Evolutionary conservation across 768 basidiomycete species (phyloP).

Genomic region (Butyriboletus loyo): DNA sequence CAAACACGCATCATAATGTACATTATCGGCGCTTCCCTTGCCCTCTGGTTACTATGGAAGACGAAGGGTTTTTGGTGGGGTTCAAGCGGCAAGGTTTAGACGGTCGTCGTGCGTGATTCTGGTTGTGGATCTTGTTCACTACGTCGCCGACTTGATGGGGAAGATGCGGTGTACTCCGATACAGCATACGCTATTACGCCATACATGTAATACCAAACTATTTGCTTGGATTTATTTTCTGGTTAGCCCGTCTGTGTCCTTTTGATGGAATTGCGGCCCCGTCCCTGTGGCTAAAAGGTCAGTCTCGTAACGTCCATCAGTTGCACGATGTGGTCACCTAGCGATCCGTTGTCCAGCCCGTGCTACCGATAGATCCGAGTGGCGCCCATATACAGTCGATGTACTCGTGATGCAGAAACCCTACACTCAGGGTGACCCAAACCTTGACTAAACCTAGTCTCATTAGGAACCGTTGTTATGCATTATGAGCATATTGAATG

Average conservation of each 20-base stretch:
- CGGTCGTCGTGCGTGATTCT: slow-evolving; percentile 14
- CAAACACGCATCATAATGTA: slow-evolving; percentile 66
- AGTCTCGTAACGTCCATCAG: neutral
- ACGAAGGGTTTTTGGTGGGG: slow-evolving; percentile 48
- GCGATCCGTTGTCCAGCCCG: neutral
- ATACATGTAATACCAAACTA: slow-evolving; percentile 6
- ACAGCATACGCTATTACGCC: neutral
- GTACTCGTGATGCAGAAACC: too few relatives aligned
- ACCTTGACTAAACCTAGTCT: too few relatives aligned
- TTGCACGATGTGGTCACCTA: neutral
- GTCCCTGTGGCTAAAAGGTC: neutral
- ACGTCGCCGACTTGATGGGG: neutral
- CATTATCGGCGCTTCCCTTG: slow-evolving; percentile 52
- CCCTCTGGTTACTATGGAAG: slow-evolving; percentile 55
- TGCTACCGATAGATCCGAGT: neutral
- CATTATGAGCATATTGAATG: too few relatives aligned
- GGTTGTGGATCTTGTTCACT: neutral
- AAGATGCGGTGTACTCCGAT: neutral
- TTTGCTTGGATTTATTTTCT: neutral
- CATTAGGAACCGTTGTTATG: too few relatives aligned
- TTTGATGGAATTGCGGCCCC: neutral
- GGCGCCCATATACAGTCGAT: too few relatives aligned
- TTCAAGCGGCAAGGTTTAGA: slow-evolving; percentile 17
- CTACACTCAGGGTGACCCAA: too few relatives aligned
- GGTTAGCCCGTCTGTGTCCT: neutral